phyloP scores from a whole-genome alignment of 108 stramenopile species.

The Cylindrotheca closterium region DNA sequence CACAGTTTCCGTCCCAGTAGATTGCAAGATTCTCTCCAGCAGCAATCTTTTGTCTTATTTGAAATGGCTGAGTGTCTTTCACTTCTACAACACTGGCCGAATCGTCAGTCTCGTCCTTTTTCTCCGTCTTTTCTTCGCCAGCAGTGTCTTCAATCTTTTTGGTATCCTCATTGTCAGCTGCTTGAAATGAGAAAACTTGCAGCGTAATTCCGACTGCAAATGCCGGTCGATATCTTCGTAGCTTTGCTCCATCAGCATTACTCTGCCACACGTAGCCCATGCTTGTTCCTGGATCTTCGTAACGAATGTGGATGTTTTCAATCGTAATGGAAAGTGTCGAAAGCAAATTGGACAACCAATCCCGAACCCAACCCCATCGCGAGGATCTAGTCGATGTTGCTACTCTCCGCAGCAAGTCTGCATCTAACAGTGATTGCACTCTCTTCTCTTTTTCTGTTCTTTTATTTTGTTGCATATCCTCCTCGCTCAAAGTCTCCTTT shows the following conservation, averaged over 20 bases:
- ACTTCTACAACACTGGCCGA: background rate
- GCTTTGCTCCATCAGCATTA: background rate
- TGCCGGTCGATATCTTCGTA: constrained; percentile 40
- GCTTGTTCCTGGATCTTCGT: constrained; percentile 71
- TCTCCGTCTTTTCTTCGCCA: background rate
- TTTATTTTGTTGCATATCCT: constrained; percentile 2
- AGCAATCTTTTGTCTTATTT: constrained; percentile 40
- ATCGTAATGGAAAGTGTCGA: constrained; percentile 61
- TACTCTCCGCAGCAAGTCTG: constrained; percentile 27
- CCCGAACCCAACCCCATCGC: constrained; percentile 34
- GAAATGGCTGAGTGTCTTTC: background rate
- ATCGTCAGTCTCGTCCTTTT: constrained; percentile 2
- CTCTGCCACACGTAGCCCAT: constrained; percentile 55
- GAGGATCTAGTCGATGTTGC: constrained; percentile 30
- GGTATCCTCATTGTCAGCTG: constrained; percentile 15
- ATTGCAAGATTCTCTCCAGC: constrained; percentile 53
- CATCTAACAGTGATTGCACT: constrained; percentile 36
- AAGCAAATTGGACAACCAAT: constrained; percentile 38
- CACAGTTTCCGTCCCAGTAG: constrained; percentile 60
- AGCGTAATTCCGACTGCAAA: constrained; percentile 70
- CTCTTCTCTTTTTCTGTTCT: constrained; percentile 26
- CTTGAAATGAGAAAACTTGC: constrained; percentile 50
- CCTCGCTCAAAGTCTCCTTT: constrained; percentile 3
- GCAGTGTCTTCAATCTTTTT: background rate
- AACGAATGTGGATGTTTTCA: constrained; percentile 71